Evolutionary conservation across 768 basidiomycete species (phyloP).

Genomic region (Kwoniella botswanensis): DNA sequence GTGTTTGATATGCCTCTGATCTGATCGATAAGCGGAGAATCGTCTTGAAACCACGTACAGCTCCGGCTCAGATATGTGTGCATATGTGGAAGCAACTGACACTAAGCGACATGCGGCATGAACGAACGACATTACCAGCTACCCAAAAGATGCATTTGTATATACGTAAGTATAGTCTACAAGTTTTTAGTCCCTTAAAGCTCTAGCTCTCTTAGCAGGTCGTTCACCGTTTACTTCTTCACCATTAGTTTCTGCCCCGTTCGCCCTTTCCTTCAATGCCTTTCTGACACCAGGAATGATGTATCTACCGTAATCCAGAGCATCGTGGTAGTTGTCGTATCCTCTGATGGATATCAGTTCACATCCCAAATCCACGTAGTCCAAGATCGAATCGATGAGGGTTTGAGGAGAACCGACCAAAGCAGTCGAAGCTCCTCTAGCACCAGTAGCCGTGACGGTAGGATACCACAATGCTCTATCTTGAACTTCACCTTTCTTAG

Average conservation of each 20-base stretch:
- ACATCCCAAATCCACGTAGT: conserved; percentile 42
- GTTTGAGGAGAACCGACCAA: conserved; percentile 42
- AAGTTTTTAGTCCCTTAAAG: conserved; percentile 17
- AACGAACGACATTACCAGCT: not conserved
- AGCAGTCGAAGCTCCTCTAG: conserved; percentile 42
- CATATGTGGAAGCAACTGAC: too few species aligned
- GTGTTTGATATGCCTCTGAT: too few species aligned
- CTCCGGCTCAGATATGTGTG: too few species aligned
- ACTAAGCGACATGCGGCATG: not conserved
- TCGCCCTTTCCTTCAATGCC: conserved; percentile 28
- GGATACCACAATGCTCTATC: conserved; percentile 47
- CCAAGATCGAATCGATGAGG: conserved; percentile 44
- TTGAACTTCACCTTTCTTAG: conserved; percentile 40
- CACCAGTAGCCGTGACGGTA: conserved; percentile 42
- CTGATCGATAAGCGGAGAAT: too few species aligned
- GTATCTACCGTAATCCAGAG: conserved; percentile 46
- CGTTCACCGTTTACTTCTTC: conserved; percentile 12
- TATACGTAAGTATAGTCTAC: conserved; percentile 1
- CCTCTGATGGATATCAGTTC: conserved; percentile 44
- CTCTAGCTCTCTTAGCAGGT: conserved; percentile 20
- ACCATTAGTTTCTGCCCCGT: conserved; percentile 13
- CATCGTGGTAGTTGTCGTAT: conserved; percentile 46
- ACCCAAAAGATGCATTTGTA: conserved; percentile 2
- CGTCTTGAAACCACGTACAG: too few species aligned
- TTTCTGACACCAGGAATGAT: conserved; percentile 39